Evolutionary conservation across 345 rosid genomes (phyloP), one percentile per base, ranked within the genome.

Genomic region (Psidium friedrichsthalianum): DNA sequence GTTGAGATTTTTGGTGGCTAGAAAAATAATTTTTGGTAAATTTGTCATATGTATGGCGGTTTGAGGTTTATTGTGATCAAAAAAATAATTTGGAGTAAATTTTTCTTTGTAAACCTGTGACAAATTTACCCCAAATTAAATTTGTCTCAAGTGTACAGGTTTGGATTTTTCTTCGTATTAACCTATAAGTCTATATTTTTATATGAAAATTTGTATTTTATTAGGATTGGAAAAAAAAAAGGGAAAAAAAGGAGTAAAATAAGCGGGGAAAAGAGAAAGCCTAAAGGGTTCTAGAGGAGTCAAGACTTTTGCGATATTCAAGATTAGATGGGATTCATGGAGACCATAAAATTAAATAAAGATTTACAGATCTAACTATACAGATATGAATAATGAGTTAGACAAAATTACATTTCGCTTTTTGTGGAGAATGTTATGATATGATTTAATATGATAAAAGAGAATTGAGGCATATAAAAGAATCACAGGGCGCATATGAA

Each of bases 11-110:
- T 11, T 51, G 11, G 51, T 51, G 3, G 14, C 0, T 3, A 11
- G 4, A 51, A 51, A 51, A 51, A 51, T 51, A 51, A 0, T 11
- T 51, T 51, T 51, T 2, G 14, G 4, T 51, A 51, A 51, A 51
- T 51, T 51, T 51, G 0, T 51, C 14, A 2, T 2, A 10, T 3
- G 52, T 11, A 4, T 11, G 3, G 4, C 3, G 2, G 1, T 51
- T 51, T 11, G 14, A 8, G 14, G 1, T 51, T 51, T 51, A 11
- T 11, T 11, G 11, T 51, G 52, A 3, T 51, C 3, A 51, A 51
- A 51, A 51, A 51, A 51, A 10, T 51, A 51, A 51, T 51, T 51
- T 51, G 4, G 3, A 3, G 14, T 51, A 51, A 51, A 51, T 44
- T 44, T 40, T 40, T 40, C 42, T 40, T 40, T 0, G 42, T 40